Percentiles rank a stretch among this genome's conserved stretches.
Evolutionary conservation across 148 eudicot genomes (phyloP).

Genomic region (Pouteria glomerata): DNA sequence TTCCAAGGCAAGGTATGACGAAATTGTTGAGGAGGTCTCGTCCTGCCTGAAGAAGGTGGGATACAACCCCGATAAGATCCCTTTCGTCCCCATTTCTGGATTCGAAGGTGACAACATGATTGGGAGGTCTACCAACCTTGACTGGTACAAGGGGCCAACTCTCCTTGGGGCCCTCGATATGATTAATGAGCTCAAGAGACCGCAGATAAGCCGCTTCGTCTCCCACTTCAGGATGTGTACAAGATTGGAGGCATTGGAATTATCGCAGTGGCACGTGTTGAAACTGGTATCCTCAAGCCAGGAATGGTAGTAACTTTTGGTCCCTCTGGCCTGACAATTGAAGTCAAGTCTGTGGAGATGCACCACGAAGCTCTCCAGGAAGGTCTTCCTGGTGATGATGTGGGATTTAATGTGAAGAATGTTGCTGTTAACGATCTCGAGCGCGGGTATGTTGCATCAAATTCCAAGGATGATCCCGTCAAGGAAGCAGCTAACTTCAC

Average conservation of each 20-base stretch:
- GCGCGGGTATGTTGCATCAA: conserved; percentile 25
- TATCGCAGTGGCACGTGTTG: conserved; percentile 35
- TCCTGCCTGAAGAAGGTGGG: no score
- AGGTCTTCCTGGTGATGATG: conserved; percentile 31
- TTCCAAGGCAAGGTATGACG: conserved; percentile 35
- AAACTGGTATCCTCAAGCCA: conserved; percentile 33
- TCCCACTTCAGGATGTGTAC: no score
- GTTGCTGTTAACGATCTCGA: conserved; percentile 35
- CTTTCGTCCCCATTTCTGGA: no score
- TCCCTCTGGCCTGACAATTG: conserved; percentile 34
- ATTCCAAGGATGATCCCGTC: no score
- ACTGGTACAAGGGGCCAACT: no score
- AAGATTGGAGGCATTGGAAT: conserved; percentile 38
- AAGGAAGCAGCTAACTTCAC: conserved; percentile 33
- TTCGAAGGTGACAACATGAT: conserved; percentile 35
- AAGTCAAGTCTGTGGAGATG: no score
- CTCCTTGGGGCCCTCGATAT: conserved; percentile 32
- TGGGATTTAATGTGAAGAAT: conserved; percentile 34
- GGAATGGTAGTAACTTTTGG: conserved; percentile 35
- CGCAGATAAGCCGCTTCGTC: conserved; percentile 37
- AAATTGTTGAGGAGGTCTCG: conserved; percentile 34
- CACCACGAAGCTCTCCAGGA: conserved; percentile 29
- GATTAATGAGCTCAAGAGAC: conserved; percentile 32
- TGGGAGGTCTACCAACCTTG: conserved; percentile 32
- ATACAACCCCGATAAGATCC: conserved; percentile 34